These are phyloP conservation scores for Candida tammaniensis DNA, from an alignment of 805 yeast species.

Conservation along the genomic window DNA sequence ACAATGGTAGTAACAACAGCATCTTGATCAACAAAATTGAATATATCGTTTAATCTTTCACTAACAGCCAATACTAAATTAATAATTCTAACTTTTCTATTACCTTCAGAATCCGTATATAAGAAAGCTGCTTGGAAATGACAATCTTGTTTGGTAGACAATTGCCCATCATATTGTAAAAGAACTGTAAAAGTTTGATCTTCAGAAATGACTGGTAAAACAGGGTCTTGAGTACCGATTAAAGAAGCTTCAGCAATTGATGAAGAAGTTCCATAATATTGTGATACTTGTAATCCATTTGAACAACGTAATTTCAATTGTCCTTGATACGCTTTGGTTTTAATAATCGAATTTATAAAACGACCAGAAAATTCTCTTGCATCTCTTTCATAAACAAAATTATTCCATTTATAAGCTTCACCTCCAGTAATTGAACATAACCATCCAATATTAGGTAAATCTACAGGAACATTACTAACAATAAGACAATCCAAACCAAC, in stretches of 20 bases:
- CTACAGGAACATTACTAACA: conserved; percentile 62
- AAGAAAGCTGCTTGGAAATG: conserved; percentile 89
- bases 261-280: conserved; percentile 60
- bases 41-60: conserved; percentile 67
- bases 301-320: conserved; percentile 84
- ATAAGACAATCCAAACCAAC: conserved; percentile 79
- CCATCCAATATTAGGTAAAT: conserved; percentile 69
- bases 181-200: conserved; percentile 70
- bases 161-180: conserved; percentile 72
- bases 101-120: conserved; percentile 76
- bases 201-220: conserved; percentile 60
- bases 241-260: conserved; percentile 21
- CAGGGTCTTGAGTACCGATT: conserved; percentile 52
- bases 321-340: conserved; percentile 70
- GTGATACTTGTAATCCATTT: conserved; percentile 75
- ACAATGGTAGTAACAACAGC: conserved; percentile 37
- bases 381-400: conserved; percentile 67
- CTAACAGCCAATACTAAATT: conserved; percentile 82
- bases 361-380: conserved; percentile 63
- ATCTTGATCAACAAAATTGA: conserved; percentile 73
- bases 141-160: conserved; percentile 69
- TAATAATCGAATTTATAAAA: conserved; percentile 48
- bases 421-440: conserved; percentile 76
- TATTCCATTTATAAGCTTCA: conserved; percentile 55
- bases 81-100: conserved; percentile 80